phyloP scores from a whole-genome alignment of 805 yeast species.

The Candida quercuum region DNA sequence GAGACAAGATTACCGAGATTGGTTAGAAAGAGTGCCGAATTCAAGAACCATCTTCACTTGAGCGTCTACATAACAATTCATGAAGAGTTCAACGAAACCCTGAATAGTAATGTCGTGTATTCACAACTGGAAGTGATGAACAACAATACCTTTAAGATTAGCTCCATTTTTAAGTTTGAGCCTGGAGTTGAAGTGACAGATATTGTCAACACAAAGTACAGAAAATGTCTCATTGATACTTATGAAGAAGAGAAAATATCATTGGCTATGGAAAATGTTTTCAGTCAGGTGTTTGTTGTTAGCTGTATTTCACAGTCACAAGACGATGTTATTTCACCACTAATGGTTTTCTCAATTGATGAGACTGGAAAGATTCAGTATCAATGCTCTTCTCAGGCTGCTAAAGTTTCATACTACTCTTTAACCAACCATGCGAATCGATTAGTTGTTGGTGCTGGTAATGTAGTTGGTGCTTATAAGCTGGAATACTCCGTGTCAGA shows the following conservation, averaged over 20 bases:
- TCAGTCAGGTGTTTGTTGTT: conserved; percentile 31
- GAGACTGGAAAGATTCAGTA: conserved; percentile 28
- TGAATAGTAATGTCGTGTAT: conserved; percentile 6
- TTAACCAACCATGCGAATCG: conserved; percentile 25
- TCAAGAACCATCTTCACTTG: conserved; percentile 19
- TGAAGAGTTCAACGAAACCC: conserved; percentile 5
- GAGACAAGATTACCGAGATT: conserved; percentile 8
- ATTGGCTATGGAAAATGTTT: conserved; percentile 28
- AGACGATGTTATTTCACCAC: conserved; percentile 23
- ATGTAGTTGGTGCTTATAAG: conserved; percentile 23
- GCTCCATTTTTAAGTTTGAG: conserved; percentile 12
- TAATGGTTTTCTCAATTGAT: conserved; percentile 31
- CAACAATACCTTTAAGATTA: conserved; percentile 19
- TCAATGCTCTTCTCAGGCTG: conserved; percentile 13
- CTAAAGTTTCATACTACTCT: conserved; percentile 20
- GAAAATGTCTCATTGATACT: conserved; percentile 16
- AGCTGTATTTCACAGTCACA: conserved; percentile 30
- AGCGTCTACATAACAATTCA: conserved; percentile 16
- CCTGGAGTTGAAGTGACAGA: conserved; percentile 22
- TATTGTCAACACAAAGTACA: conserved; percentile 18
- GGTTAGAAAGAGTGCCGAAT: conserved; percentile 15
- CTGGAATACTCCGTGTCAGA: conserved; percentile 30
- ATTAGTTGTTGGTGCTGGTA: conserved; percentile 28
- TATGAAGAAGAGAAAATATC: conserved; percentile 20
- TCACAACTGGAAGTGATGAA: conserved; percentile 21